Conservation (phyloP, 108 stramenopile species). For the Epithemia pelagica region DNA sequence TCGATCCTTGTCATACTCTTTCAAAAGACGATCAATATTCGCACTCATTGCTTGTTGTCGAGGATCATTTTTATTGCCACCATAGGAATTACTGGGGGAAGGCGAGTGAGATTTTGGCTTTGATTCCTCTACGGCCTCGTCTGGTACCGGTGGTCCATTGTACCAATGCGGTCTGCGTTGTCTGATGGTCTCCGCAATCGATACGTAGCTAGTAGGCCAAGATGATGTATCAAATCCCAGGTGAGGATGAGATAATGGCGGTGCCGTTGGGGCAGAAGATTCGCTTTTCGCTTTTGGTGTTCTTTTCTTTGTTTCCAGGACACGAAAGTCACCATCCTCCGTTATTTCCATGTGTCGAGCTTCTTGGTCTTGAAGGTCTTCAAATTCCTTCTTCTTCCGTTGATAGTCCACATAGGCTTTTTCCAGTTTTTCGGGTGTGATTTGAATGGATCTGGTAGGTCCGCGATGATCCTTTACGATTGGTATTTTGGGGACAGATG, state of each 20-base stretch:
- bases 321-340: neutral
- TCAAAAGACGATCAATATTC: neutral
- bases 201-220: conserved; percentile 9
- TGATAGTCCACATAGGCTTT: neutral
- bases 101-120: conserved; percentile 3
- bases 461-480: neutral
- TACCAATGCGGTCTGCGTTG: neutral
- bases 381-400: neutral
- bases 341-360: neutral
- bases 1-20: conserved; percentile 15
- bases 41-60: neutral
- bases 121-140: neutral
- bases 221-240: conserved; percentile 3
- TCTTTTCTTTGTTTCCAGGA: neutral
- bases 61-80: neutral
- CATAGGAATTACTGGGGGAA: neutral
- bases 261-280: neutral
- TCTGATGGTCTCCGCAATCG: conserved; percentile 6
- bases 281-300: neutral
- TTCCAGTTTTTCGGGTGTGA: conserved; percentile 2
- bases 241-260: neutral
- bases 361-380: neutral
- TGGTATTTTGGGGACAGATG: conserved; percentile 3
- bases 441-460: neutral
- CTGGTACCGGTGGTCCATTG: neutral